Evolutionary conservation across 345 rosid genomes (phyloP).

Genomic region (Zanthoxylum bungeanum): DNA sequence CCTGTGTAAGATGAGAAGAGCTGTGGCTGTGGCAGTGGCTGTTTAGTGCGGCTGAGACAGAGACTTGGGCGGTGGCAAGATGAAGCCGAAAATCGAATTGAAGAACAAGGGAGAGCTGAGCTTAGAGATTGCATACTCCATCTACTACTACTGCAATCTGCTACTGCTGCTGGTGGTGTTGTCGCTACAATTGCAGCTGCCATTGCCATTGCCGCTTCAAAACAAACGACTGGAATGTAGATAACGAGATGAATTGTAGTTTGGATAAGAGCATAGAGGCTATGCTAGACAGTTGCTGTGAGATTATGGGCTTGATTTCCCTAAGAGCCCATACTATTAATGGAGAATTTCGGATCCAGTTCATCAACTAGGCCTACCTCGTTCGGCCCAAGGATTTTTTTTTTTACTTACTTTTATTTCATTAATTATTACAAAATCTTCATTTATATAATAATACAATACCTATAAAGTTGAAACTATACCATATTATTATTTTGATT

Average conservation of each 20-base stretch:
- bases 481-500: too few relatives aligned
- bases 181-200: slow-evolving; percentile 39
- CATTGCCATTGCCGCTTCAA: slow-evolving; percentile 19
- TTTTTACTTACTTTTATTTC: not conserved
- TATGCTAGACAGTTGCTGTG: not conserved
- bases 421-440: not conserved
- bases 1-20: slow-evolving; percentile 19
- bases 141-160: slow-evolving; percentile 19
- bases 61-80: slow-evolving; percentile 20
- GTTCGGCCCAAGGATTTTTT: not conserved
- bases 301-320: not conserved
- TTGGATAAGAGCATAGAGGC: not conserved
- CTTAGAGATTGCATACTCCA: slow-evolving; percentile 71
- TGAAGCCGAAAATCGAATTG: slow-evolving; percentile 36
- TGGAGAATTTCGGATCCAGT: too few relatives aligned
- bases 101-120: slow-evolving; percentile 57
- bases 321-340: not conserved
- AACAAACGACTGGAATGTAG: not conserved
- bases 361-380: not conserved
- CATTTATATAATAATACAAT: too few relatives aligned
- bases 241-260: not conserved
- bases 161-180: slow-evolving; percentile 26
- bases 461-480: too few relatives aligned
- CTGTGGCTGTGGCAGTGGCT: not conserved
- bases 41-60: slow-evolving; percentile 18